Evolutionary conservation across 2,329 filamentous ascomycete species (phyloP), one percentile per base, ranked within the genome.

Genomic region (Beauveria sp.): DNA sequence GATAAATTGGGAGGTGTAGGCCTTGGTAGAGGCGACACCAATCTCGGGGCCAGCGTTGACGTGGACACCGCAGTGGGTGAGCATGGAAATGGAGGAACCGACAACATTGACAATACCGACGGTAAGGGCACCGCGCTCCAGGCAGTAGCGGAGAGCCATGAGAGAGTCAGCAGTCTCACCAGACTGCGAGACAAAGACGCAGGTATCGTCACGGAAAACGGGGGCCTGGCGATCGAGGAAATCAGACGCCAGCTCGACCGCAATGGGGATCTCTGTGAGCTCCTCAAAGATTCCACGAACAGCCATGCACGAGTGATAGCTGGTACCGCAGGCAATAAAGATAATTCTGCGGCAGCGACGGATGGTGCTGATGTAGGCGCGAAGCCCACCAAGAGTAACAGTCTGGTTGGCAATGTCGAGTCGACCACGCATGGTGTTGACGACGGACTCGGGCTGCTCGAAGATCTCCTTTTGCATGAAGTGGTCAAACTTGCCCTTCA

Each of bases 381-480:
- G 88, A 68, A 99, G 86, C 68, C 95, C 95, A 82, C 95, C 95
- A 28, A 99, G 87, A 10, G 93, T 98, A 70, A 99, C 93, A 62
- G 86, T 90, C 84, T 96, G 96, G 83, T 97, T 96, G 70, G 86
- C 88, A 63, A 89, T 83, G 77, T 99, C 95, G 70, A 99, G 82
- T 80, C 95, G 95, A 79, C 95, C 95, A 86, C 95, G 91, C 95
- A 99, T 99, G 68, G 95, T 97, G 85, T 99, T 99, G 81, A 99
- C 88, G 64, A 99, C 91, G 16, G 95, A 99, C 80, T 99, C 95
- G 72, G 95, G 95, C 82, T 99, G 95, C 84, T 99, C 95, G 77
- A 99, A 99, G 72, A 99, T 99, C 78, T 99, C 95, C 86, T 99
- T 99, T 77, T 99, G 95, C 95, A 99, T 99, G 84, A 97, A 99